A percentile compares a stretch with the other conserved stretches of the same genome.
phyloP scores from a whole-genome alignment of 208 protist genomes.

The Wallacemonas sp. region DNA sequence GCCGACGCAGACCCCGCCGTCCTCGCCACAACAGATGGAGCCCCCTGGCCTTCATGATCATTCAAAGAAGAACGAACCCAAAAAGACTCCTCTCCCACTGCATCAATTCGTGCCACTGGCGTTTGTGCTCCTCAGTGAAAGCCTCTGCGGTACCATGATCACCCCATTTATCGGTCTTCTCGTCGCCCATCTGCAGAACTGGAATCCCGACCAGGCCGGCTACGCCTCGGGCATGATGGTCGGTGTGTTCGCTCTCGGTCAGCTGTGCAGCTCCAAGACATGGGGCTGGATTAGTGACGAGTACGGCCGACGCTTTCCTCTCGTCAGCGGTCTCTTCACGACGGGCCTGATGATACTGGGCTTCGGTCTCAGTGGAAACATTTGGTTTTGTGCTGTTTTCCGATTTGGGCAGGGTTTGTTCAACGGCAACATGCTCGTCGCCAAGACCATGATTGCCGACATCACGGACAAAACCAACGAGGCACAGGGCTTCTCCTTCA shows the following conservation, averaged over 20 bases:
- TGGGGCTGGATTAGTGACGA: slow-evolving; percentile 56
- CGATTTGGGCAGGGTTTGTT: slow-evolving; percentile 74
- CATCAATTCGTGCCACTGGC: slow-evolving; percentile 32
- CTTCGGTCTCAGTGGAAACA: slow-evolving; percentile 61
- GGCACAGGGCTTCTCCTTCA: slow-evolving; percentile 94
- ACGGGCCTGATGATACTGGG: slow-evolving; percentile 54
- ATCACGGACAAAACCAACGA: slow-evolving; percentile 76
- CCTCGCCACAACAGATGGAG: background rate
- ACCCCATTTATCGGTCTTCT: slow-evolving; percentile 55
- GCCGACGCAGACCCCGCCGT: background rate
- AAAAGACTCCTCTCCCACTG: slow-evolving; percentile 23
- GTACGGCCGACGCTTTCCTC: slow-evolving; percentile 25
- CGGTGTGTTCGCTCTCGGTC: slow-evolving; percentile 46
- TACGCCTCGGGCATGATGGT: slow-evolving; percentile 55
- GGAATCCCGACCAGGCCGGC: slow-evolving; percentile 41
- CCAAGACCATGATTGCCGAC: slow-evolving; percentile 77
- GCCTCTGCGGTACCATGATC: slow-evolving; percentile 50
- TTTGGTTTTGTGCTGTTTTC: slow-evolving; percentile 48
- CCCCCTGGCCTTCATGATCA: background rate
- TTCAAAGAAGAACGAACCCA: background rate
- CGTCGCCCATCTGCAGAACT: slow-evolving; percentile 41
- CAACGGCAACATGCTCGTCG: slow-evolving; percentile 80
- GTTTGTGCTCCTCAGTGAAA: slow-evolving; percentile 53
- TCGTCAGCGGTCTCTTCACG: slow-evolving; percentile 35
- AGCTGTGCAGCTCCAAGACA: slow-evolving; percentile 47